Evolutionary conservation across 805 yeast species (phyloP).

Genomic region (Komagataella phaffii): DNA sequence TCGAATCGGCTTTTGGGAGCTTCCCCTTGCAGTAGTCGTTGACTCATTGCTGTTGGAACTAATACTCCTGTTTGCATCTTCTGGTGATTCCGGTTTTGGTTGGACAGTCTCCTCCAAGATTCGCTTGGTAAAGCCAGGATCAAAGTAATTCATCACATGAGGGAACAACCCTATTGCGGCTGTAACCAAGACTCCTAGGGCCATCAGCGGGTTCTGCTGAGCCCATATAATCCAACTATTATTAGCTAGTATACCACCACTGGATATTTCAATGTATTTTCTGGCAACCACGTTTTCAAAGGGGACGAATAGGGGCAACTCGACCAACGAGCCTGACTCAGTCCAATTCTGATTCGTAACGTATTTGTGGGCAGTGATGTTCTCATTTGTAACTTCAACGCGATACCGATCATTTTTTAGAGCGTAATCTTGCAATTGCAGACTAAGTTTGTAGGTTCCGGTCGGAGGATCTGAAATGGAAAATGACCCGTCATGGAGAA

Average conservation of each 20-base stretch:
- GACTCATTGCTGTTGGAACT: not conserved
- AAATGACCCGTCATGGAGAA: not conserved
- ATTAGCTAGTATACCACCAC: not conserved
- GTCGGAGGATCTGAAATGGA: not conserved
- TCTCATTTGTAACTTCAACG: not conserved
- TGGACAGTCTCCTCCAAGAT: constrained; percentile 9
- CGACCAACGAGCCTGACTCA: not conserved
- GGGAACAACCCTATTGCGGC: constrained; percentile 10
- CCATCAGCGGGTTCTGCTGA: constrained; percentile 9
- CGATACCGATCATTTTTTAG: not conserved
- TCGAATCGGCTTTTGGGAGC: not conserved
- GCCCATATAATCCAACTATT: not conserved
- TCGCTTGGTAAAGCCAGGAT: constrained; percentile 14
- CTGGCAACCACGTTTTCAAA: constrained; percentile 6
- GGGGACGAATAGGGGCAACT: not conserved
- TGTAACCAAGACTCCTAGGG: constrained; percentile 2
- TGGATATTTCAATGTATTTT: constrained; percentile 6
- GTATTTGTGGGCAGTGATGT: not conserved
- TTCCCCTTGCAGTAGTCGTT: not conserved
- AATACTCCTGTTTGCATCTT: not conserved
- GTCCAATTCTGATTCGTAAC: not conserved
- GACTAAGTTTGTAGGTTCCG: not conserved
- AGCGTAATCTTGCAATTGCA: not conserved
- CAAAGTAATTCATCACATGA: constrained; percentile 10
- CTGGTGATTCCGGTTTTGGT: not conserved